Base-by-base conservation (phyloP, 768 basidiomycete genomes). In the Auricularia sp. region DNA sequence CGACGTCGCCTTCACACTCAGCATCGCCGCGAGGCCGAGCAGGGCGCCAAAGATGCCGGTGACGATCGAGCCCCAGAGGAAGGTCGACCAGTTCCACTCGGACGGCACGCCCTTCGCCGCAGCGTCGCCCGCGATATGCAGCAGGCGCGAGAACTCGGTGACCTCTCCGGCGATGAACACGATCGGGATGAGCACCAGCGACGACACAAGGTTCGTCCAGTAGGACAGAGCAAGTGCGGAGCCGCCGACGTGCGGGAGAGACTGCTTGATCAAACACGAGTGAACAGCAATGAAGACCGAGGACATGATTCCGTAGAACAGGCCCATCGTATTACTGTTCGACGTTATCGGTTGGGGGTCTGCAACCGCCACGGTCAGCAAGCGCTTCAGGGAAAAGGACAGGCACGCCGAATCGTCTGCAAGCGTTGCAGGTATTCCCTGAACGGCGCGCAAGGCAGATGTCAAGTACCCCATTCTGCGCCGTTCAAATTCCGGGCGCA, bases 1-100 rank as follows among this genome's bases (percentile, higher is more conserved):
- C 18, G 77, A 78, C 7, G 80, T 81, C 51, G 80, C 77, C 68
- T 81, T 81, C 73, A 81, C 79, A 58, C 74, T 76, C 13, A 81
- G 68, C 70, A 81, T 77, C 0, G 77, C 76, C 7, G 80, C 80
- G 51, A 81, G 69, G 65, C 76, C 76, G 63, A 81, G 80, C 58
- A 81, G 68, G 73, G 79, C 80, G 0, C 80, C 80, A 54, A 78
- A 75, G 24, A 78, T 66, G 16, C 78, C 78, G 70, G 74, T 72
- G 39, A 74, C 68, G 42, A 70, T 44, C 42, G 65, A 68, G 1
- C 74, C 73, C 69, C 69, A 68, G 14, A 63, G 33, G 33, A 54
- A 71, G 3, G 64, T 64, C 3, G 3, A 24, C 65, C 65, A 68
- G 24, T 66, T 47, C 67, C 67, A 68, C 10, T 59, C 56, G 13